phyloP scores from a whole-genome alignment of 106 monocot species.

The Dendrobium nobile region DNA sequence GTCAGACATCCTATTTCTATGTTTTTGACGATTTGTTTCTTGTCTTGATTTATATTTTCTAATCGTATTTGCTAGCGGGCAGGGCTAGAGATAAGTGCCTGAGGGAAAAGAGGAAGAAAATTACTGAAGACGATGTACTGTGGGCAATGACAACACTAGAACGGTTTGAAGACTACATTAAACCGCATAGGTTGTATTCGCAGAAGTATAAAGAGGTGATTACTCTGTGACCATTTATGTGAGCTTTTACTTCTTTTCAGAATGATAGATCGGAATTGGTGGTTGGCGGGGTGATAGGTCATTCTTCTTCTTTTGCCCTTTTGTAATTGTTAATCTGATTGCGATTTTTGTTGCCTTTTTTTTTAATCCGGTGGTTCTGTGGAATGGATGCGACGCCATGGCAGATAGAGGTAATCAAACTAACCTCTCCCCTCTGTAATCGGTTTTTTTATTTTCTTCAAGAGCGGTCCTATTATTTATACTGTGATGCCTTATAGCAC shows the following conservation, averaged over 20 bases:
- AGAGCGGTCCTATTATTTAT: not conserved
- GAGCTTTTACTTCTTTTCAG: not conserved
- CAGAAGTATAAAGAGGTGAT: constrained; percentile 17
- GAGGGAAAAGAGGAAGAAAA: constrained; percentile 65
- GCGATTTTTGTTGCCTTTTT: not conserved
- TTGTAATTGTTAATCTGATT: not conserved
- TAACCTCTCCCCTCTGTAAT: not conserved
- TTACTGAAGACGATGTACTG: constrained; percentile 45
- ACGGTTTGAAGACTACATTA: constrained; percentile 39
- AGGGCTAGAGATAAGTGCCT: constrained; percentile 51
- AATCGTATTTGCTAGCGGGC: not conserved
- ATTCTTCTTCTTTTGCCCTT: not conserved
- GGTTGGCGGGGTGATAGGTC: not conserved
- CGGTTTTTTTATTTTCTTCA: not conserved
- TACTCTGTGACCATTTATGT: not conserved
- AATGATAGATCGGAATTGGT: not conserved
- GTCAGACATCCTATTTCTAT: constrained; percentile 13
- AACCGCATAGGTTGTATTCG: constrained; percentile 36
- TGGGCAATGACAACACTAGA: constrained; percentile 45
- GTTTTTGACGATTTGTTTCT: not conserved
- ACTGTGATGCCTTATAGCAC: not conserved
- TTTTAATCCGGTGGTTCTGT: not conserved
- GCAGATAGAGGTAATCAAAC: constrained; percentile 7
- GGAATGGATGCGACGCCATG: not conserved
- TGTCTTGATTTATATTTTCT: not conserved